These are phyloP conservation scores for Saprolegnia parasitica DNA, from an alignment of 352 stramenopile genomes.

Conservation along the genomic window DNA sequence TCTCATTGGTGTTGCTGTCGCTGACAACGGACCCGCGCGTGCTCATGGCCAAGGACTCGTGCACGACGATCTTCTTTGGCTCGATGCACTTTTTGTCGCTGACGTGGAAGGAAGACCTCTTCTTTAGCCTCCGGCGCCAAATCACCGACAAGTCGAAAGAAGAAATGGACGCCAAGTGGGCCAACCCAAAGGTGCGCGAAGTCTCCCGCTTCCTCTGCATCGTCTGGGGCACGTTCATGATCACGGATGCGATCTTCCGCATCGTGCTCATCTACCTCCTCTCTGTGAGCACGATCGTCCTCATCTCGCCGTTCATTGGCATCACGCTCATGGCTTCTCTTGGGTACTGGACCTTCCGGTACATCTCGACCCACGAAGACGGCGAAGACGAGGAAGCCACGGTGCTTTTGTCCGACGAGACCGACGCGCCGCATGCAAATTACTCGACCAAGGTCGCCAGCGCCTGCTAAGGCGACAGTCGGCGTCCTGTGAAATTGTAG, in stretches of 20 bases:
- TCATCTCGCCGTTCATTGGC: slow-evolving; percentile 22
- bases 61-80: slow-evolving; percentile 17
- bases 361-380: slow-evolving; percentile 7
- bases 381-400: neutral
- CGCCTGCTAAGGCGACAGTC: neutral
- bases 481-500: too few relatives aligned
- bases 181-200: slow-evolving; percentile 8
- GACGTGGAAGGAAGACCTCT: slow-evolving; percentile 21
- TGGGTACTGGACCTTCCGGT: slow-evolving; percentile 25
- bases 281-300: slow-evolving; percentile 21
- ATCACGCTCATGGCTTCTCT: slow-evolving; percentile 16
- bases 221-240: slow-evolving; percentile 25
- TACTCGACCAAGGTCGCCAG: neutral
- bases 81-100: slow-evolving; percentile 26
- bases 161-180: slow-evolving; percentile 21
- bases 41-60: slow-evolving; percentile 28
- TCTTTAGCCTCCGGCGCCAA: slow-evolving; percentile 24
- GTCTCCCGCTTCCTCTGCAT: slow-evolving; percentile 3
- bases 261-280: slow-evolving; percentile 21
- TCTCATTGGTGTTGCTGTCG: slow-evolving; percentile 15
- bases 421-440: neutral
- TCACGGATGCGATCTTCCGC: slow-evolving; percentile 14
- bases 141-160: slow-evolving; percentile 11
- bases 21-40: slow-evolving; percentile 20
- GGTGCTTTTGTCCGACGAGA: neutral